These are phyloP conservation scores for Veloporphyrellus conicus DNA, from an alignment of 1,284 basidiomycete genomes.

Conservation along the genomic window DNA sequence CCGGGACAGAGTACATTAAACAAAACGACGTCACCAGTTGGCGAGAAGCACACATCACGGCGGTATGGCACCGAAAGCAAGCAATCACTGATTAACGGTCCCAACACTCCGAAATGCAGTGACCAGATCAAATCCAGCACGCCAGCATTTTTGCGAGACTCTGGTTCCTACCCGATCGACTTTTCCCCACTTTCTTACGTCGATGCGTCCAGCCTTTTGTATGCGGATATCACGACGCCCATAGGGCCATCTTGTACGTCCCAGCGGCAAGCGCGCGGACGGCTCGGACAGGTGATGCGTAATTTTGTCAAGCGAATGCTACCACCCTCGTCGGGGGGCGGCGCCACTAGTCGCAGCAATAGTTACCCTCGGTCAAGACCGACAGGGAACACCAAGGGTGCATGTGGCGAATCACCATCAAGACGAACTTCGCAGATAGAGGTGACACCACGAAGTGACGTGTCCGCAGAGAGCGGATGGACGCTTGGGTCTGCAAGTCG, in stretches of 20 bases:
- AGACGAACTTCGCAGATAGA: not conserved
- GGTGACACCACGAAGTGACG: slow-evolving; percentile 19
- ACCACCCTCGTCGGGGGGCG: slow-evolving; percentile 5
- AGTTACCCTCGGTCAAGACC: no score
- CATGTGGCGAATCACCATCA: no score
- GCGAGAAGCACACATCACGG: no score
- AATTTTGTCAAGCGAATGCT: slow-evolving; percentile 24
- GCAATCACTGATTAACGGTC: not conserved
- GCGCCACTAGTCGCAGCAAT: not conserved
- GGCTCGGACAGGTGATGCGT: slow-evolving; percentile 24
- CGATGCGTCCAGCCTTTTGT: not conserved
- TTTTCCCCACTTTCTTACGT: slow-evolving; percentile 12
- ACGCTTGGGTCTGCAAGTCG: slow-evolving; percentile 16
- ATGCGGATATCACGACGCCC: not conserved
- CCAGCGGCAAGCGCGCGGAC: slow-evolving; percentile 6
- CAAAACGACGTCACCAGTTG: not conserved
- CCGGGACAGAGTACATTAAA: not conserved
- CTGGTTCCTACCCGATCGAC: slow-evolving; percentile 14
- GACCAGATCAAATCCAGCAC: slow-evolving; percentile 2
- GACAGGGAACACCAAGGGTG: no score
- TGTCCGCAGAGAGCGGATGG: slow-evolving; percentile 20
- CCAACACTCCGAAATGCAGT: not conserved
- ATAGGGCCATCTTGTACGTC: not conserved
- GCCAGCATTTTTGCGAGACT: not conserved
- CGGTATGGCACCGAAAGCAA: not conserved